These are phyloP conservation scores for Chrysoporthe puriensis DNA, from an alignment of 2,329 filamentous ascomycete species.

Conservation along the genomic window DNA sequence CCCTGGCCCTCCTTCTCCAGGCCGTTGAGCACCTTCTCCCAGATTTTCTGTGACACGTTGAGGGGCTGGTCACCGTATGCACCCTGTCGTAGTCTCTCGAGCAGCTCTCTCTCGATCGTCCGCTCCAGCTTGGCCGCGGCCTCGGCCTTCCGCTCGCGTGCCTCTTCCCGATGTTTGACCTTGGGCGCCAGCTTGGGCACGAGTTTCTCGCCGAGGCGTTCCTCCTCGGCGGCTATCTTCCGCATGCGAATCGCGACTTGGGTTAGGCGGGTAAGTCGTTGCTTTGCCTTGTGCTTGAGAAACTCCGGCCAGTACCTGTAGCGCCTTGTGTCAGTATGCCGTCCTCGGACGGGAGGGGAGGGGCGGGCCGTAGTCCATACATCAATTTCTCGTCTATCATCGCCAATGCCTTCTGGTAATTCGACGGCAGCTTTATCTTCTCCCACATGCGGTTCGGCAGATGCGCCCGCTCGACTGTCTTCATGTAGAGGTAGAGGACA, in stretches of 20 bases:
- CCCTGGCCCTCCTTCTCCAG: slow-evolving; percentile 88
- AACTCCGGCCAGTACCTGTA: slow-evolving; percentile 77
- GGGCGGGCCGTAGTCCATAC: slow-evolving; percentile 52
- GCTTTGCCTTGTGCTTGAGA: slow-evolving; percentile 92
- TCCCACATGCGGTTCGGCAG: slow-evolving; percentile 94
- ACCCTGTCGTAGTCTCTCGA: slow-evolving; percentile 87
- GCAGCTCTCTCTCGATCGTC: slow-evolving; percentile 91
- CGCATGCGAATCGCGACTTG: slow-evolving; percentile 86
- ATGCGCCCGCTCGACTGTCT: slow-evolving; percentile 87
- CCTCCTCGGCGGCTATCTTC: slow-evolving; percentile 84
- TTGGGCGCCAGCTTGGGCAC: slow-evolving; percentile 92
- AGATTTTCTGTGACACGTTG: slow-evolving; percentile 92
- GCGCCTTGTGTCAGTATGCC: not conserved
- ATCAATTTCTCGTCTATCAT: slow-evolving; percentile 85
- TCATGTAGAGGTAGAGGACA: slow-evolving; percentile 90
- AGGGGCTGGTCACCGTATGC: slow-evolving; percentile 93
- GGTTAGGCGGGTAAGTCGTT: slow-evolving; percentile 86
- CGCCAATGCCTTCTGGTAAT: slow-evolving; percentile 87
- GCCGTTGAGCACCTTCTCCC: slow-evolving; percentile 94
- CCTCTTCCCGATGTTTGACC: slow-evolving; percentile 75
- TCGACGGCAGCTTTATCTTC: slow-evolving; percentile 83
- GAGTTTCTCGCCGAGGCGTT: slow-evolving; percentile 82
- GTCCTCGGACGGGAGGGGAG: not conserved
- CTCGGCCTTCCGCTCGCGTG: slow-evolving; percentile 70
- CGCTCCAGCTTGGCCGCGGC: slow-evolving; percentile 91